Conservation (phyloP, 768 basidiomycete genomes). For the Leccinum broughii region DNA sequence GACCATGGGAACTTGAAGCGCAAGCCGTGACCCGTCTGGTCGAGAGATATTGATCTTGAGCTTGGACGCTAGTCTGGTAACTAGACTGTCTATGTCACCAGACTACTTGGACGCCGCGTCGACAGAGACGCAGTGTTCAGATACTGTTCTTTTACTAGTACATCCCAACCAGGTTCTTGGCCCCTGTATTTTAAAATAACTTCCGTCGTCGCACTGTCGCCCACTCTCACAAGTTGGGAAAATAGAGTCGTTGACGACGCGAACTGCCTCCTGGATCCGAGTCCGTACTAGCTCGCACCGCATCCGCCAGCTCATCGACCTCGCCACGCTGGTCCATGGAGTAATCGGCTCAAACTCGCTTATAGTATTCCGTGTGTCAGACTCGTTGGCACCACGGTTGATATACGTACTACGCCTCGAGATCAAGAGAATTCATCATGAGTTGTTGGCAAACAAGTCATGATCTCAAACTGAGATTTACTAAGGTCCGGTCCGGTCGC, state of each 20-base stretch:
- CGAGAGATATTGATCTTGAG: constrained; percentile 24
- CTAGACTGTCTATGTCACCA: too few species aligned
- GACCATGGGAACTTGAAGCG: constrained; percentile 19
- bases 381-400: too few species aligned
- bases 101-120: neutral
- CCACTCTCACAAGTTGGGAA: neutral
- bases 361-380: too few species aligned
- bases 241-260: neutral
- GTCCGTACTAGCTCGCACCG: neutral
- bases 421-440: too few species aligned
- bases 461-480: too few species aligned
- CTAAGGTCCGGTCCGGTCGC: too few species aligned
- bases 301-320: neutral
- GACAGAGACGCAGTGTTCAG: neutral
- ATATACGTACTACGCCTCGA: too few species aligned
- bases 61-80: too few species aligned
- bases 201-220: neutral
- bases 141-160: too few species aligned
- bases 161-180: neutral
- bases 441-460: too few species aligned
- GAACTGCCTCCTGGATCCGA: neutral
- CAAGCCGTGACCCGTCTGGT: constrained; percentile 31
- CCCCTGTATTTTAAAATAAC: neutral
- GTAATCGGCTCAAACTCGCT: too few species aligned
- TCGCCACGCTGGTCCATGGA: neutral